Percentiles rank a stretch among this genome's conserved stretches.
Evolutionary conservation across 2,329 filamentous ascomycete genomes (phyloP).

Genomic region (Sporothrix pallida): DNA sequence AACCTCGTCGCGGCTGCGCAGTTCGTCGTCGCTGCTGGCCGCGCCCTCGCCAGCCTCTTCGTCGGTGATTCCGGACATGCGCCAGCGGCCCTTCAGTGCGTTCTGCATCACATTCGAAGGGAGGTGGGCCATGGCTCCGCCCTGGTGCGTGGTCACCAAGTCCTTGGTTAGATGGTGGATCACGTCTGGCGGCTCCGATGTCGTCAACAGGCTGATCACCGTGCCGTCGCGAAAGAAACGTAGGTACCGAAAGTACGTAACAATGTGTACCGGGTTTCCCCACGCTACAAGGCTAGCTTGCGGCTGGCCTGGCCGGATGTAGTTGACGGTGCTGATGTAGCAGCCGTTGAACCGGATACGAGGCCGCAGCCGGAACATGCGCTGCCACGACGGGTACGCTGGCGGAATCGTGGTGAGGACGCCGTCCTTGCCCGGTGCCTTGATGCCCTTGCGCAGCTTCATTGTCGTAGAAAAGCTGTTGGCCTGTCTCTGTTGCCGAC

Average conservation of each 20-base stretch:
- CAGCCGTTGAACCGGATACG: slow-evolving; percentile 92
- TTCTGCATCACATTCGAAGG: slow-evolving; percentile 67
- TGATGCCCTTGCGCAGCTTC: slow-evolving; percentile 52
- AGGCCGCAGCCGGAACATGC: slow-evolving; percentile 81
- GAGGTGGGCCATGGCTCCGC: slow-evolving; percentile 48
- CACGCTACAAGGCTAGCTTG: slow-evolving; percentile 75
- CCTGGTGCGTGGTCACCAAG: slow-evolving; percentile 60
- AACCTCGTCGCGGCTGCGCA: slow-evolving; percentile 18
- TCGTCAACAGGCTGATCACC: slow-evolving; percentile 79
- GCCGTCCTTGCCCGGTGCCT: slow-evolving; percentile 40
- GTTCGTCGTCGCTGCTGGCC: background rate
- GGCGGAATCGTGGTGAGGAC: background rate
- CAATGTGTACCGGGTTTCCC: slow-evolving; percentile 85
- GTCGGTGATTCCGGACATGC: slow-evolving; percentile 50
- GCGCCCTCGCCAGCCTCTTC: slow-evolving; percentile 37
- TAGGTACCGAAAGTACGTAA: slow-evolving; percentile 97
- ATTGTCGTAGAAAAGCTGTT: slow-evolving; percentile 48
- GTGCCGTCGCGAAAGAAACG: slow-evolving; percentile 93
- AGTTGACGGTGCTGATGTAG: slow-evolving; percentile 97
- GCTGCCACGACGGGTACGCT: slow-evolving; percentile 58
- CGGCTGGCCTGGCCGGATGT: slow-evolving; percentile 79
- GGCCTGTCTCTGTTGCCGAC: slow-evolving; percentile 38
- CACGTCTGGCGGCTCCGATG: slow-evolving; percentile 81
- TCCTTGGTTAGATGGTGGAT: slow-evolving; percentile 82
- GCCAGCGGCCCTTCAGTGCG: slow-evolving; percentile 65